Evolutionary conservation across 257 asterid species (phyloP).

Genomic region (Petunia axillaris): DNA sequence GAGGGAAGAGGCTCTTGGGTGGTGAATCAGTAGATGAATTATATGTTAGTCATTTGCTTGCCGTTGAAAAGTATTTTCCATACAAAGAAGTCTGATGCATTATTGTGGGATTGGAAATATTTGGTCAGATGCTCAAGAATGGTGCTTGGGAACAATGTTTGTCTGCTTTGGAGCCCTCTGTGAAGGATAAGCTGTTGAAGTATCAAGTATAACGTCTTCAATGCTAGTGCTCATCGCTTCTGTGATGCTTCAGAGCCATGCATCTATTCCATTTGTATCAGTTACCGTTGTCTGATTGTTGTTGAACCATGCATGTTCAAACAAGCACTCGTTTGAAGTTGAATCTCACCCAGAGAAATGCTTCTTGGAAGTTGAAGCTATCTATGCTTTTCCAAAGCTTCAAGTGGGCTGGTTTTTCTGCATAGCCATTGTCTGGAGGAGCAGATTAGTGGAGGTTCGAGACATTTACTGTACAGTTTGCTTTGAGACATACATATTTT

Average conservation of each 20-base stretch:
- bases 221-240: not conserved
- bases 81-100: not conserved
- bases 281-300: conserved; percentile 32
- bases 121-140: conserved; percentile 73
- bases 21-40: not conserved
- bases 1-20: not conserved
- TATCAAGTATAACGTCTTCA: conserved; percentile 51
- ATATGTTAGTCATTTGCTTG: not conserved
- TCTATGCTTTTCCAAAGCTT: not conserved
- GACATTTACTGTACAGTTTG: conserved; percentile 38
- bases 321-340: conserved; percentile 23
- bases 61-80: not conserved
- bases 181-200: conserved; percentile 63
- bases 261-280: conserved; percentile 7
- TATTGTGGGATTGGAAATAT: conserved; percentile 17
- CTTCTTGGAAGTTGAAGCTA: conserved; percentile 23
- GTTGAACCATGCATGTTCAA: conserved; percentile 12
- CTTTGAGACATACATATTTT: conserved; percentile 25
- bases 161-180: conserved; percentile 79
- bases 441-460: conserved; percentile 13
- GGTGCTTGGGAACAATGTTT: conserved; percentile 93
- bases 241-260: no score
- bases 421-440: conserved; percentile 8
- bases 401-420: conserved; percentile 3
- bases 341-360: not conserved